Base-by-base conservation (phyloP, 345 rosid species). In the Salix udensis region DNA sequence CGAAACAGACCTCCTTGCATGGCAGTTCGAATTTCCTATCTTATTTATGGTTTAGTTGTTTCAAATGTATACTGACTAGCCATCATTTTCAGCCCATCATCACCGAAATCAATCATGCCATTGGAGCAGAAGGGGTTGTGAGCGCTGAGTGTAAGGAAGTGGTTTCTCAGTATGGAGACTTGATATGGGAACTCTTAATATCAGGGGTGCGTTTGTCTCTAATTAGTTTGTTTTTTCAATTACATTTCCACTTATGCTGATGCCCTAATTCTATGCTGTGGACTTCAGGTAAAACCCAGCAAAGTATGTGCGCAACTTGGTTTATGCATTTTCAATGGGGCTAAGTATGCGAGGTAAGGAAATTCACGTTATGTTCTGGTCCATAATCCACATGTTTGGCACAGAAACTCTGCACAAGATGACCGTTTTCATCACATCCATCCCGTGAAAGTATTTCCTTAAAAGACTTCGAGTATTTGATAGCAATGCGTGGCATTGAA, bases 31-130 rank as follows among this genome's bases (percentile, higher is more conserved):
- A 23, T 62, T 6, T 50, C 5, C 0, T 26, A n/a, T 13, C 60
- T 55, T 36, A 16, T 64, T 44, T 62, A 2, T 34, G 53, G 11
- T 24, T 37, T 16, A 64, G 28, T 78, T 39, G 10, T 23, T 68
- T 44, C 21, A n/a, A 31, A 18, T 48, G 67, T 21, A 16, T 9
- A 64, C 65, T 74, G 60, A 75, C 73, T 36, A 19, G 26, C 65
- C 24, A 28, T 71, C 40, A 74, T 55, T 68, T 42, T 64, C 83
- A 93, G 98, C 16, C 92, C 14, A 81, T 88, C 71, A 89, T 93
- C 55, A 48, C 95, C 6, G 91, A 93, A 84, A 89, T 93, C 83
- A 91, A 93, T 71, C 90, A 90, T 40, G 95, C 94, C 28, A 87
- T 91, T 67, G 97, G 95, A 48, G 97, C 91, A 58, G 84, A 87